Percentiles rank a stretch among this genome's conserved stretches.
phyloP scores from a whole-genome alignment of 225 moss, liverwort and hornwort species.

The Bryum argenteum region DNA sequence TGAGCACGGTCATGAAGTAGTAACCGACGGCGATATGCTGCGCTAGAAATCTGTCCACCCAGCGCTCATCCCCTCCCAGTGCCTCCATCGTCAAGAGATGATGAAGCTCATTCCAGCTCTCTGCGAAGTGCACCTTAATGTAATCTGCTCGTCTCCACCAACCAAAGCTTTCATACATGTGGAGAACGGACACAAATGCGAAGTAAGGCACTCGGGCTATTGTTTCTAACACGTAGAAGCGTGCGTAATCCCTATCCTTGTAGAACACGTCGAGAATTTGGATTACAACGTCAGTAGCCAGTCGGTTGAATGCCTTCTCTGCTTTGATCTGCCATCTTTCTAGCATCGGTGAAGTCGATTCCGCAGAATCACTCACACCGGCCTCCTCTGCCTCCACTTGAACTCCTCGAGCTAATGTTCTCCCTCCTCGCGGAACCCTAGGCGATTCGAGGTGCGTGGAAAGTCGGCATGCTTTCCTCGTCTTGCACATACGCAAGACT shows the following conservation, averaged over 20 bases:
- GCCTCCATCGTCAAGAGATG: slow-evolving; percentile 97
- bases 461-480: background rate
- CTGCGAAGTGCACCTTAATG: slow-evolving; percentile 88
- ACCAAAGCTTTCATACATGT: slow-evolving; percentile 91
- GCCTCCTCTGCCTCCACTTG: slow-evolving; percentile 23
- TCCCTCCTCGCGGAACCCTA: slow-evolving; percentile 11
- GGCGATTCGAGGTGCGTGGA: slow-evolving; percentile 7
- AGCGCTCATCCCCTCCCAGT: slow-evolving; percentile 82
- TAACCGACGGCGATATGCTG: slow-evolving; percentile 88
- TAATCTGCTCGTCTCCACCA: slow-evolving; percentile 97
- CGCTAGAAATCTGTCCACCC: slow-evolving; percentile 84
- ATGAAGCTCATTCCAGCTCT: slow-evolving; percentile 98
- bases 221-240: slow-evolving; percentile 89
- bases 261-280: slow-evolving; percentile 70
- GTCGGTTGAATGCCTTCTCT: slow-evolving; percentile 71
- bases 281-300: slow-evolving; percentile 76
- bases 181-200: slow-evolving; percentile 87
- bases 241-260: slow-evolving; percentile 69
- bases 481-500: slow-evolving; percentile 17
- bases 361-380: slow-evolving; percentile 17
- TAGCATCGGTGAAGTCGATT: slow-evolving; percentile 25
- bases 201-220: slow-evolving; percentile 94
- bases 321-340: slow-evolving; percentile 74
- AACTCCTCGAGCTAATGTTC: slow-evolving; percentile 23
- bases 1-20: slow-evolving; percentile 77